Evolutionary conservation across 176 grass and related monocot species (phyloP).

Genomic region (Lolium multiflorum): DNA sequence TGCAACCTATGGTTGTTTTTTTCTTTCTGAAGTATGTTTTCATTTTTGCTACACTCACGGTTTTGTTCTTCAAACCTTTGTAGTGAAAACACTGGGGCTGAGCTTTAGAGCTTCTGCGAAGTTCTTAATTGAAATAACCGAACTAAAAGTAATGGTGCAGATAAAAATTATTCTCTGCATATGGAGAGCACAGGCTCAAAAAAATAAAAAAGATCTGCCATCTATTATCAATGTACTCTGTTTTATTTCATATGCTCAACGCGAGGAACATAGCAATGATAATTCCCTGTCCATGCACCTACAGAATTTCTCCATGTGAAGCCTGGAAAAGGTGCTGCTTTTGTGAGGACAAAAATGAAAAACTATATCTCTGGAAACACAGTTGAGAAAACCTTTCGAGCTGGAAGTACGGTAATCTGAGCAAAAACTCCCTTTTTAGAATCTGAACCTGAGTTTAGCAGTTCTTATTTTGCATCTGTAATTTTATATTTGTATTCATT

Average conservation of each 20-base stretch:
- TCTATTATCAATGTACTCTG: not conserved
- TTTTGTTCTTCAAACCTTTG: not conserved
- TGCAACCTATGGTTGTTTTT: not conserved
- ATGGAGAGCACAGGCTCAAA: conserved; percentile 5
- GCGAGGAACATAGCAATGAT: not conserved
- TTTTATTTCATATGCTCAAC: not conserved
- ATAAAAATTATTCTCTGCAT: not conserved
- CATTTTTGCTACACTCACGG: not conserved
- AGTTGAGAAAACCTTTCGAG: conserved; percentile 99
- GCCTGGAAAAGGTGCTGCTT: conserved; percentile 97
- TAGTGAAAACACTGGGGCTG: not conserved
- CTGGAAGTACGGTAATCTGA: conserved; percentile 92
- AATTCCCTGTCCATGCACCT: conserved; percentile 29
- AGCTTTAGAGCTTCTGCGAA: not conserved
- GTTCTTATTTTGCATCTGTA: not conserved
- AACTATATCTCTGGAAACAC: conserved; percentile 94
- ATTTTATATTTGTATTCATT: not conserved
- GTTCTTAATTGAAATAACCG: not conserved
- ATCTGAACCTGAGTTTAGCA: not conserved
- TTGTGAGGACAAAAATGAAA: conserved; percentile 90
- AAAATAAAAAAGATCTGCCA: not conserved
- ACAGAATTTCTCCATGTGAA: conserved; percentile 98
- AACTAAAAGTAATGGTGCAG: not conserved
- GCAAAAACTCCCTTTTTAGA: conserved; percentile 32
- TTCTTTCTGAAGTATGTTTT: not conserved